Conservation (phyloP, 2,329 filamentous ascomycete species). For the Cladophialophora immunda region DNA sequence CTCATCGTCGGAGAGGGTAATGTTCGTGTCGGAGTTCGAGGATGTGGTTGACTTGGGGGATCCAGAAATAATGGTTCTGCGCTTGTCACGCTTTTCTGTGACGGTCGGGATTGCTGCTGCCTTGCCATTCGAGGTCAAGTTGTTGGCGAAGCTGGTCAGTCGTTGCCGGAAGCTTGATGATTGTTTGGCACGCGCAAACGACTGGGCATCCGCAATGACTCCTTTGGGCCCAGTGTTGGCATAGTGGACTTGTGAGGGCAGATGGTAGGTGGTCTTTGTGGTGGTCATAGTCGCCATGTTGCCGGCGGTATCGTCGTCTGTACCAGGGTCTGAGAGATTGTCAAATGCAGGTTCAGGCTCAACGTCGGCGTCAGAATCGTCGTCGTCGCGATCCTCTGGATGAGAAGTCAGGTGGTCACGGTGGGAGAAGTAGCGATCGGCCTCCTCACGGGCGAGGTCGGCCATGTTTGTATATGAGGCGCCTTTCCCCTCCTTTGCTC, state of each 20-base stretch:
- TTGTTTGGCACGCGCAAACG: conserved; percentile 59
- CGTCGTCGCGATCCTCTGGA: conserved; percentile 52
- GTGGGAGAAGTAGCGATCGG: conserved; percentile 52
- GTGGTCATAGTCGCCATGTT: conserved; percentile 44
- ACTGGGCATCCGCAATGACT: conserved; percentile 61
- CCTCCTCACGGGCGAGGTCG: conserved; percentile 56
- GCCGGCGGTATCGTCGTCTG: conserved; percentile 48
- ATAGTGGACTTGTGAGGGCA: conserved; percentile 56
- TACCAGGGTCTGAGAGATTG: conserved; percentile 42
- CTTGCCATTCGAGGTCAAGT: conserved; percentile 28
- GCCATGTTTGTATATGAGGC: conserved; percentile 47
- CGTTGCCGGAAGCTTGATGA: conserved; percentile 56
- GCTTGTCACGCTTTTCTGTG: conserved; percentile 40
- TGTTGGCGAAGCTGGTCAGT: conserved; percentile 41
- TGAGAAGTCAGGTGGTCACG: conserved; percentile 49
- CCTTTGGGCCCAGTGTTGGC: conserved; percentile 62
- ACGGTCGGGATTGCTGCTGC: conserved; percentile 4
- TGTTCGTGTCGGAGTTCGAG: conserved; percentile 36
- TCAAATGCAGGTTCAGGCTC: conserved; percentile 35
- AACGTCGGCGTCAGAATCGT: conserved; percentile 22
- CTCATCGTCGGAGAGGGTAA: conserved; percentile 44
- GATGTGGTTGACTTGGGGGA: conserved; percentile 33
- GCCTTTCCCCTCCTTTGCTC: conserved; percentile 11
- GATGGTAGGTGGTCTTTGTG: conserved; percentile 51
- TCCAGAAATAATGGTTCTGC: conserved; percentile 32